A percentile compares a stretch with the other conserved stretches of the same genome.
Conservation (phyloP, 1,284 basidiomycete species). For the Retiboletus flavoniger region DNA sequence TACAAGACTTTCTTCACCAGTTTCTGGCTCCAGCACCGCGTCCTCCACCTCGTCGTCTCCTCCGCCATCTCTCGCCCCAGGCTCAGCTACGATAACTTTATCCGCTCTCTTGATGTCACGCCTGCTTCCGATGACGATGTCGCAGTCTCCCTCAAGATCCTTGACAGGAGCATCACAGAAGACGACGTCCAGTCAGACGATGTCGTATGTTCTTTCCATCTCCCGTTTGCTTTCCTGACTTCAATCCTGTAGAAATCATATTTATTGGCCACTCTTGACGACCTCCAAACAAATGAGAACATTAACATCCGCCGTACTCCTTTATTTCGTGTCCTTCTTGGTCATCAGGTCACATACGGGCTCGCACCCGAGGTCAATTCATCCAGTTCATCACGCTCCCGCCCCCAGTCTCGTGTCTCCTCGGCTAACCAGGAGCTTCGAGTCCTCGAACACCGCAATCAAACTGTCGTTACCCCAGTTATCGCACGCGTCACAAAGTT, state of each 20-base stretch:
- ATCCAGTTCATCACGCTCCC: conserved; percentile 19
- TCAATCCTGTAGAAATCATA: conserved; percentile 38
- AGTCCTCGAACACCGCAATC: conserved; percentile 40
- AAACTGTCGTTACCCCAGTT: conserved; percentile 50
- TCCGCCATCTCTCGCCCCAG: conserved; percentile 34
- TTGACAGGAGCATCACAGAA: conserved; percentile 35
- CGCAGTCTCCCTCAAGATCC: conserved; percentile 24
- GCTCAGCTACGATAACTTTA: conserved; percentile 41
- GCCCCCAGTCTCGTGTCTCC: conserved; percentile 12
- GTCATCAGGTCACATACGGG: conserved; percentile 26
- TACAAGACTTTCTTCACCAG: conserved; percentile 45
- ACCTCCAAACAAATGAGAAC: conserved; percentile 34
- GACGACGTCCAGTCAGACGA: conserved; percentile 44
- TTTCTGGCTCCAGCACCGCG: conserved; percentile 49
- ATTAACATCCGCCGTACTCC: conserved; percentile 38
- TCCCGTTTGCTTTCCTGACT: conserved; percentile 2
- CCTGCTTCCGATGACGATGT: conserved; percentile 25
- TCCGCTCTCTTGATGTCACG: conserved; percentile 35
- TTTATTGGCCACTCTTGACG: conserved; percentile 35
- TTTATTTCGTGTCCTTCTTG: conserved; percentile 32
- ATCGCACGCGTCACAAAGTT: conserved; percentile 46
- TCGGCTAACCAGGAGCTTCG: conserved; percentile 33
- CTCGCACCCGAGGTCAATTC: conserved; percentile 10
- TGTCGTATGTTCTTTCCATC: conserved; percentile 37
- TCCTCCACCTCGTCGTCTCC: conserved; percentile 47